Evolutionary conservation across 2,329 filamentous ascomycete species (phyloP).

Genomic region (Didymella glomerata): DNA sequence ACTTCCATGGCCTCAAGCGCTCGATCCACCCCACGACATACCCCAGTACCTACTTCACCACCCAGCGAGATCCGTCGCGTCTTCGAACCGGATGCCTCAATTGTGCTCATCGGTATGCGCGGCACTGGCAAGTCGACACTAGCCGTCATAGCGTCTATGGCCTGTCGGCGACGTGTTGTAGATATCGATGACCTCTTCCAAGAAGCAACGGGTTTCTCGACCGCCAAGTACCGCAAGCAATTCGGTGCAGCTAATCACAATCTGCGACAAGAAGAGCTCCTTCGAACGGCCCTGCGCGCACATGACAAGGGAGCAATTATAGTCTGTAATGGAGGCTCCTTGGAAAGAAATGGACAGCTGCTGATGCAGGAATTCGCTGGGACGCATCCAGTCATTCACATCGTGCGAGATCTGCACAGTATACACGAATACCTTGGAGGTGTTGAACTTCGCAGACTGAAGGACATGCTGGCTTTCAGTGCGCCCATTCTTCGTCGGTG

Average conservation of each 20-base stretch:
- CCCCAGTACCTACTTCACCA: conserved; percentile 30
- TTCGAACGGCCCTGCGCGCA: conserved; percentile 67
- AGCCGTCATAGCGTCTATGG: conserved; percentile 76
- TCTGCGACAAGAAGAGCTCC: conserved; percentile 67
- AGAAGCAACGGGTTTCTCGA: conserved; percentile 68
- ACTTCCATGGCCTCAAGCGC: conserved; percentile 37
- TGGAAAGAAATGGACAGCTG: conserved; percentile 69
- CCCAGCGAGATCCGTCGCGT: conserved; percentile 40
- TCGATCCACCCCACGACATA: conserved; percentile 43
- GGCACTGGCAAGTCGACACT: conserved; percentile 80
- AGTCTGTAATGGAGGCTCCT: conserved; percentile 73
- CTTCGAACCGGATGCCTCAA: conserved; percentile 71
- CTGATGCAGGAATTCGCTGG: conserved; percentile 69
- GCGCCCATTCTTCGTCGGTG: conserved; percentile 69
- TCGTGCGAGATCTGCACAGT: conserved; percentile 70
- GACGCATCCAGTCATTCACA: conserved; percentile 74
- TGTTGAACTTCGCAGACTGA: conserved; percentile 64
- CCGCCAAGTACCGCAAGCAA: conserved; percentile 68
- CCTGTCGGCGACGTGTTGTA: conserved; percentile 72
- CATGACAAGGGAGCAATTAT: conserved; percentile 71
- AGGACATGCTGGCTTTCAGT: conserved; percentile 66
- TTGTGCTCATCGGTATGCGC: conserved; percentile 76
- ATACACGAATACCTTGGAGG: conserved; percentile 68
- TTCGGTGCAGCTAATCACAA: conserved; percentile 71
- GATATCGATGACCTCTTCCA: conserved; percentile 75